Evolutionary conservation across 495 filamentous ascomycete species (phyloP).

Genomic region (Pyronema omphalodes): DNA sequence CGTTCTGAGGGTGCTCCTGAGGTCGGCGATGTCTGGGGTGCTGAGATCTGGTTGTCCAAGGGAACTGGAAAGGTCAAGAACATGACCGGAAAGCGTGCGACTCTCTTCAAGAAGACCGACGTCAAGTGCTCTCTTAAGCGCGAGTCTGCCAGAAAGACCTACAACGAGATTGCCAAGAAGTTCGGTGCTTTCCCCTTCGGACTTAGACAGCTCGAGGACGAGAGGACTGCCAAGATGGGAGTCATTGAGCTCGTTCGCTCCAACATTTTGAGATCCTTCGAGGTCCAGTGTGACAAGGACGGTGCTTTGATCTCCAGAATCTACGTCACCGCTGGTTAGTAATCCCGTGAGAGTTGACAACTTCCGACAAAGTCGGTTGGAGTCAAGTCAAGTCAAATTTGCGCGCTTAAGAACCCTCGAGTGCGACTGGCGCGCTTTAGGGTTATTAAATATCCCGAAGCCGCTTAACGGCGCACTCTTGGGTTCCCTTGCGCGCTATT

Average conservation of each 20-base stretch:
- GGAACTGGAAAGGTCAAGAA: slow-evolving; percentile 89
- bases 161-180: slow-evolving; percentile 87
- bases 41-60: slow-evolving; percentile 80
- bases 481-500: too few species aligned
- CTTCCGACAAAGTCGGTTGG: too few species aligned
- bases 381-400: background rate
- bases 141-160: slow-evolving; percentile 68
- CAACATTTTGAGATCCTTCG: slow-evolving; percentile 83
- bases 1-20: slow-evolving; percentile 85
- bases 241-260: slow-evolving; percentile 85
- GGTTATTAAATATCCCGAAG: background rate
- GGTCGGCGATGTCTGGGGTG: slow-evolving; percentile 91
- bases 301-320: slow-evolving; percentile 62
- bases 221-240: slow-evolving; percentile 88
- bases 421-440: slow-evolving; percentile 3
- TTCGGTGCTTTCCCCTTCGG: slow-evolving; percentile 97
- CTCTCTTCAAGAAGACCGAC: slow-evolving; percentile 77
- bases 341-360: too few species aligned
- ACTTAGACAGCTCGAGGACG: slow-evolving; percentile 88
- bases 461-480: too few species aligned
- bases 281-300: slow-evolving; percentile 86
- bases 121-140: slow-evolving; percentile 84
- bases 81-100: slow-evolving; percentile 57
- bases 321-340: slow-evolving; percentile 78
- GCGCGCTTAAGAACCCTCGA: too few species aligned